Conservation (phyloP, 179 eudicot species). For the Camellia oleifera region DNA sequence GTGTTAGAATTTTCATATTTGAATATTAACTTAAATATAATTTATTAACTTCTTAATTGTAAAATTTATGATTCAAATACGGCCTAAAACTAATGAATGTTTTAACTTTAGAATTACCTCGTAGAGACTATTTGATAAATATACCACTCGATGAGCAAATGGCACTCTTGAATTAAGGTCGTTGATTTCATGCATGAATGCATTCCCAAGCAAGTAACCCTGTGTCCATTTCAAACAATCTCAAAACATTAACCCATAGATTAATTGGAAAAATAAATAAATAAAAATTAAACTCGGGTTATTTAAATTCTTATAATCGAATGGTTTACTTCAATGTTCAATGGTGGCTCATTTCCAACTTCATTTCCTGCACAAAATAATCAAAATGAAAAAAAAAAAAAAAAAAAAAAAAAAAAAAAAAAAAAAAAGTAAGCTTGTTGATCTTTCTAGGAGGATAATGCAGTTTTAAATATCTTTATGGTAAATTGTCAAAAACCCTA, state of each 20-base stretch:
- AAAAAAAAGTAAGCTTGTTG: no score
- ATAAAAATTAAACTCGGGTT: neutral
- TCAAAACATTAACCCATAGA: neutral
- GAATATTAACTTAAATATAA: no score
- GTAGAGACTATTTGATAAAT: neutral
- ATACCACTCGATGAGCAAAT: neutral
- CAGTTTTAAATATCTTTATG: no score
- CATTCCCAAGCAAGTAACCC: slow-evolving; percentile 3
- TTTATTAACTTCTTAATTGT: no score
- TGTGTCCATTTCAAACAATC: neutral
- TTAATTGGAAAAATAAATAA: neutral
- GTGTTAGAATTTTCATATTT: no score
- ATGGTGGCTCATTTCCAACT: neutral
- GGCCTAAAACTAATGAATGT: no score
- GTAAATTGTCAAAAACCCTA: no score
- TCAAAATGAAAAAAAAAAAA: neutral
- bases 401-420: no score
- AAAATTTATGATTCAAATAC: no score
- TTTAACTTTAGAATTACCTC: neutral
- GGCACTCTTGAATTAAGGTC: neutral
- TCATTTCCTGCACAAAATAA: neutral
- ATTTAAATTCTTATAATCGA: neutral
- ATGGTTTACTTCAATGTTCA: neutral
- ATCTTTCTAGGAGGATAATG: no score
- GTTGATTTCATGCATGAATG: no score